phyloP scores from a whole-genome alignment of 169 alveolate species.

The Plasmodium malariae region DNA sequence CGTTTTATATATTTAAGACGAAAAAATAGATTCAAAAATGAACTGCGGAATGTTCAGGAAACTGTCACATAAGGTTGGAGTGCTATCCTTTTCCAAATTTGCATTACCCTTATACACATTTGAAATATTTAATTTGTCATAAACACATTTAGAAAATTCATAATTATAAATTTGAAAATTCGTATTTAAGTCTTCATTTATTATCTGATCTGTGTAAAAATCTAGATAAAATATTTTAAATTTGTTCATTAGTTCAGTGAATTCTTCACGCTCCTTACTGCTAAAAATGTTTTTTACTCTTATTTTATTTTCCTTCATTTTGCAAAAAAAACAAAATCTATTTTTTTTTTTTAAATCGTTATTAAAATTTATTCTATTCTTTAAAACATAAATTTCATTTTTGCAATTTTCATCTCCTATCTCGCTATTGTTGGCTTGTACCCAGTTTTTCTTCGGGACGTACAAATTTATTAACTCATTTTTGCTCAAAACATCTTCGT shows the following conservation, averaged over 20 bases:
- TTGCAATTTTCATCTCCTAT: background rate
- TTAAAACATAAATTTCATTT: slow-evolving; percentile 37
- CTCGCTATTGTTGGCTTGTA: slow-evolving; percentile 1
- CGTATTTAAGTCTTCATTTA: slow-evolving; percentile 49
- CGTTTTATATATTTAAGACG: background rate
- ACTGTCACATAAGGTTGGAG: slow-evolving; percentile 3
- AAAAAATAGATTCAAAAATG: slow-evolving; percentile 55
- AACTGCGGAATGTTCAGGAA: slow-evolving; percentile 50
- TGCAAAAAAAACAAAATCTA: slow-evolving; percentile 70
- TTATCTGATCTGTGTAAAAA: slow-evolving; percentile 56
- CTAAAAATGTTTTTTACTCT: slow-evolving; percentile 24
- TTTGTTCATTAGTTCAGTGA: slow-evolving; percentile 21
- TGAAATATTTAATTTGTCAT: slow-evolving; percentile 50
- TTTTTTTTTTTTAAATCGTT: slow-evolving; percentile 70
- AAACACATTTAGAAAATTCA: slow-evolving; percentile 29
- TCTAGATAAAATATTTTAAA: slow-evolving; percentile 34
- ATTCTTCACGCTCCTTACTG: slow-evolving; percentile 48
- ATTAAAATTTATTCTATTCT: slow-evolving; percentile 54
- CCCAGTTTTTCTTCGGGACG: slow-evolving; percentile 66
- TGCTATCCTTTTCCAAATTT: background rate
- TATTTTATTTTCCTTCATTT: slow-evolving; percentile 37
- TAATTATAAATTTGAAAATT: slow-evolving; percentile 42
- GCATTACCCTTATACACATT: slow-evolving; percentile 5
- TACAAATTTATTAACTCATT: slow-evolving; percentile 56
- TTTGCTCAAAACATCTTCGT: slow-evolving; percentile 4